Evolutionary conservation across 441 rosid genomes (phyloP).

Genomic region (Brassica hybrid): DNA sequence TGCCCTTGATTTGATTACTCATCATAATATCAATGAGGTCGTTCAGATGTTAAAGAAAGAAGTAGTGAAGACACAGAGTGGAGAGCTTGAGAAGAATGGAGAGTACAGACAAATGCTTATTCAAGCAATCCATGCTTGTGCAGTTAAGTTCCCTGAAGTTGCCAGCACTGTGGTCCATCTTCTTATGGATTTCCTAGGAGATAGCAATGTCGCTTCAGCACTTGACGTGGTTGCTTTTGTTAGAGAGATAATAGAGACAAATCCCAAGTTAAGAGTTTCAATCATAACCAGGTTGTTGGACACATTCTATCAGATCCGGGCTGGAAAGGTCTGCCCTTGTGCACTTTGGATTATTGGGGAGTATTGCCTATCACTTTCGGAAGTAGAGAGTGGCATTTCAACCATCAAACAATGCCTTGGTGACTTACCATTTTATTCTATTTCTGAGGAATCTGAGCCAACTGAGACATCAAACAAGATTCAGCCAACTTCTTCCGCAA

Average conservation of each 20-base stretch:
- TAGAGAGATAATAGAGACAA: conserved; percentile 83
- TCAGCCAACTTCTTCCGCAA: conserved; percentile 58
- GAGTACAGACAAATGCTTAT: conserved; percentile 93
- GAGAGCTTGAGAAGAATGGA: conserved; percentile 91
- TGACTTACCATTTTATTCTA: conserved; percentile 76
- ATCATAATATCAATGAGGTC: conserved; percentile 78
- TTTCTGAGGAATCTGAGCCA: conserved; percentile 63
- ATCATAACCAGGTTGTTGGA: conserved; percentile 79
- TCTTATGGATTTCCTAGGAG: conserved; percentile 91
- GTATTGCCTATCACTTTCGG: conserved; percentile 83
- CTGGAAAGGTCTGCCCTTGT: conserved; percentile 81
- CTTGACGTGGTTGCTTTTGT: conserved; percentile 79
- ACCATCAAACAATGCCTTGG: conserved; percentile 88
- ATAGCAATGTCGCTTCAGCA: conserved; percentile 86
- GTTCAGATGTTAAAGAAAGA: conserved; percentile 83
- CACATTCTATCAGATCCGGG: conserved; percentile 86
- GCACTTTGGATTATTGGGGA: conserved; percentile 96
- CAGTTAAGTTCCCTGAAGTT: conserved; percentile 88
- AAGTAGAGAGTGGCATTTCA: conserved; percentile 81
- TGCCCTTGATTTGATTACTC: conserved; percentile 77
- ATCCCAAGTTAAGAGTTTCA: conserved; percentile 84
- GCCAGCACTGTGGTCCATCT: conserved; percentile 93
- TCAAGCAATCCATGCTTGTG: conserved; percentile 91
- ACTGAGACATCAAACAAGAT: conserved; percentile 59
- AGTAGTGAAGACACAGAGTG: conserved; percentile 88